A percentile compares a stretch with the other conserved stretches of the same genome.
Evolutionary conservation across 2,329 filamentous ascomycete species (phyloP).

Genomic region (Pyricularia sp.): DNA sequence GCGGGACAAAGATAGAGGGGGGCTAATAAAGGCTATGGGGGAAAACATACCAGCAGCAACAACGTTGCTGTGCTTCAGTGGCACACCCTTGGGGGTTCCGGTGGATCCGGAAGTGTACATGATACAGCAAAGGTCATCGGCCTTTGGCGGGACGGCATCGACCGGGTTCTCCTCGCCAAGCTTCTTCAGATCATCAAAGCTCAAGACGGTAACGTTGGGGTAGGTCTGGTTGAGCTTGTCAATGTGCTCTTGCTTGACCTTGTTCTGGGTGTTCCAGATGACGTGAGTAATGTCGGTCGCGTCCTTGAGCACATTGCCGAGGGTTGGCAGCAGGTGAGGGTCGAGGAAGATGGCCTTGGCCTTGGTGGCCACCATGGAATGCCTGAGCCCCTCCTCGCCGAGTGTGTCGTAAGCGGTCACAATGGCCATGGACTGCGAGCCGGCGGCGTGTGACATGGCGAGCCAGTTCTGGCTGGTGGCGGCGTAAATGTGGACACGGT

Average conservation of each 20-base stretch:
- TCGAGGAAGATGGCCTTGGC: slow-evolving; percentile 68
- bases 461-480: slow-evolving; percentile 55
- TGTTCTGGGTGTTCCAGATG: slow-evolving; percentile 45
- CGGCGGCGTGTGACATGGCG: slow-evolving; percentile 38
- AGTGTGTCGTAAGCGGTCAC: slow-evolving; percentile 80
- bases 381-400: slow-evolving; percentile 64
- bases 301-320: slow-evolving; percentile 42
- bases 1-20: too few species aligned
- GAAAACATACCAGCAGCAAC: slow-evolving; percentile 57
- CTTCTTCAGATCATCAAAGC: slow-evolving; percentile 40
- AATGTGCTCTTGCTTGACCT: slow-evolving; percentile 39
- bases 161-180: slow-evolving; percentile 53
- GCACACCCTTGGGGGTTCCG: slow-evolving; percentile 72
- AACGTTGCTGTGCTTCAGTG: slow-evolving; percentile 66
- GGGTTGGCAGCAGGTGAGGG: slow-evolving; percentile 54
- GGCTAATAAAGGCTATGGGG: too few species aligned
- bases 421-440: slow-evolving; percentile 71
- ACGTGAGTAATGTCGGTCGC: slow-evolving; percentile 40
- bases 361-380: slow-evolving; percentile 63
- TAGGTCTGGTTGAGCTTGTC: slow-evolving; percentile 40
- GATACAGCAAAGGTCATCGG: slow-evolving; percentile 69
- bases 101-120: slow-evolving; percentile 73
- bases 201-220: slow-evolving; percentile 35
- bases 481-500: slow-evolving; percentile 72
- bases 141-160: slow-evolving; percentile 57